These are phyloP conservation scores for Actinomortierella wolfii DNA, from an alignment of 371 early-diverging fungal genomes.

Conservation along the genomic window DNA sequence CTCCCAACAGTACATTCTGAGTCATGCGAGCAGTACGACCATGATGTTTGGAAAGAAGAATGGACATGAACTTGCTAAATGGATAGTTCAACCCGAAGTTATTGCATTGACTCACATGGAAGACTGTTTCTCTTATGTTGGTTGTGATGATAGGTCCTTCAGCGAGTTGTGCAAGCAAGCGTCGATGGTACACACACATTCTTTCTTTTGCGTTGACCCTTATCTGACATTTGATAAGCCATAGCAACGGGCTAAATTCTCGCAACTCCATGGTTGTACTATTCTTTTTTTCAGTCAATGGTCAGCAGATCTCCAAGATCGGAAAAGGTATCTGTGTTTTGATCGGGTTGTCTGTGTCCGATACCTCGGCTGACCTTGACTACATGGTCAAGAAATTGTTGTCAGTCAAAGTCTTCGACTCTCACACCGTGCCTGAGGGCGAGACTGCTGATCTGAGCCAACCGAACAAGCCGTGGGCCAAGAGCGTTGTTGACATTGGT, in stretches of 20 bases:
- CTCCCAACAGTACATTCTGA: too few relatives aligned
- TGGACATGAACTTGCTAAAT: too few relatives aligned
- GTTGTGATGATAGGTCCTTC: constrained; percentile 46
- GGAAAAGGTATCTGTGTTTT: constrained; percentile 77
- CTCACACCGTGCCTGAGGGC: constrained; percentile 23
- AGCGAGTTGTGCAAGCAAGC: constrained; percentile 56
- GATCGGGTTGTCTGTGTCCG: constrained; percentile 74
- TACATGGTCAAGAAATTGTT: constrained; percentile 77
- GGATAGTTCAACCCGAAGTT: too few relatives aligned
- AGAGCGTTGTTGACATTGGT: constrained; percentile 70
- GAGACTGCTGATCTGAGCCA: too few relatives aligned
- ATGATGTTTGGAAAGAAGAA: too few relatives aligned
- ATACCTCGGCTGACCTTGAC: constrained; percentile 76
- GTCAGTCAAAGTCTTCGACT: constrained; percentile 76
- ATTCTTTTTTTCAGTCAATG: constrained; percentile 54
- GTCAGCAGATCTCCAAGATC: constrained; percentile 70
- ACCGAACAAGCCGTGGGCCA: constrained; percentile 66
- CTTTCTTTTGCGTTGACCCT: neutral
- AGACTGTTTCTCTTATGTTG: neutral
- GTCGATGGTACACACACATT: constrained; percentile 43
- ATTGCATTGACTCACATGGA: neutral
- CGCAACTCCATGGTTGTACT: neutral
- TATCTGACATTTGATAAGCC: neutral
- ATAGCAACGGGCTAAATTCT: too few relatives aligned
- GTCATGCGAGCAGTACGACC: too few relatives aligned